Base-by-base conservation (phyloP, 108 stramenopile species). In the Epithemia pelagica region DNA sequence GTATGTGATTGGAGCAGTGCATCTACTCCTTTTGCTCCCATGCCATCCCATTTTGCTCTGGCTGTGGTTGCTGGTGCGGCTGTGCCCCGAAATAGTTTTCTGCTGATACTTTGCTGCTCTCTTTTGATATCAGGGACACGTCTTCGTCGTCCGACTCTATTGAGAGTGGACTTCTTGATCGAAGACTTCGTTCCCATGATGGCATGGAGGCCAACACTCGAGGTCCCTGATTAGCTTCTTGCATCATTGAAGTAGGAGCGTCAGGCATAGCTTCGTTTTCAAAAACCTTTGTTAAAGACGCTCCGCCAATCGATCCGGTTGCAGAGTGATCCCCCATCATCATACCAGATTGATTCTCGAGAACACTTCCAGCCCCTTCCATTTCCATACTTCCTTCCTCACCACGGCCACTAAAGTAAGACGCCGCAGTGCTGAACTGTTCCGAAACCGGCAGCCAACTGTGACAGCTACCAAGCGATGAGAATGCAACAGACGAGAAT, bases 141-240 rank as follows among this genome's bases (percentile, higher is more conserved):
- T 66, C 65, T 24, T 66, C 65, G 54, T 66, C 65, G 31, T 61
- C 61, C 10, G 54, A 54, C 20, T 27, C 65, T n/a, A 66, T 21
- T 15, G 51, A 54, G 46, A 55, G 28, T 2, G 67, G 67, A 58
- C 58, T 59, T 8, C 58, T 46, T 8, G 7, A 58, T 33, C 56
- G 57, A 32, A 68, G 30, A 30, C 24, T 23, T 46, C 67, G 67
- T 22, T 68, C 67, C 67, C 67, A 68, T n/a, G 67, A 68, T 2
- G 64, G 64, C 51, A 64, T 52, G 3, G 21, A n/a, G 2, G 33
- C 18, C 15, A 64, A 52, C 22, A 31, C 33, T 8, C 51, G 33
- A 21, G 5, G 64, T 24, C 24, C 37, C 15, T 46, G 37, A 46
- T 46, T 5, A 10, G 37, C 37, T 46, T 46, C 37, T 46, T 46